phyloP scores from a whole-genome alignment of 2,329 filamentous ascomycete genomes.

The Pseudogymnoascus sp. region DNA sequence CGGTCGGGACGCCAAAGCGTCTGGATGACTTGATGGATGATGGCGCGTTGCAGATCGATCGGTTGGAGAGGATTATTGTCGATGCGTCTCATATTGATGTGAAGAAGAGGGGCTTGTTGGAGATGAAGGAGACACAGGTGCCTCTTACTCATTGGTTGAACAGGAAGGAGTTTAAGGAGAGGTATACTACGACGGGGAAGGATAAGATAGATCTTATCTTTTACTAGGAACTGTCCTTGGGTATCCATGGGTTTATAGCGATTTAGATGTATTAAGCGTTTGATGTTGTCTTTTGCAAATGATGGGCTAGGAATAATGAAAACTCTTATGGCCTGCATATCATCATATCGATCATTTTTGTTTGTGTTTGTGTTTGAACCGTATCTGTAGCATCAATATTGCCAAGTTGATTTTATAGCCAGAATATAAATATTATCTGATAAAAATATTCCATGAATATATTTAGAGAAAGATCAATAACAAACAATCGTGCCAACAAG shows the following conservation, averaged over 20 bases:
- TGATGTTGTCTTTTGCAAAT: not conserved
- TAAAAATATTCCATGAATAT: not conserved
- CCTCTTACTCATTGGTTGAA: constrained; percentile 70
- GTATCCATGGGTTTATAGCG: not conserved
- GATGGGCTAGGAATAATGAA: not conserved
- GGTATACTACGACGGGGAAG: constrained; percentile 52
- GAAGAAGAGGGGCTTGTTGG: constrained; percentile 88
- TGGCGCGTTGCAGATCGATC: constrained; percentile 62
- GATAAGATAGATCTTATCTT: constrained; percentile 39
- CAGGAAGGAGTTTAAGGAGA: constrained; percentile 60
- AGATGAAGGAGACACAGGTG: constrained; percentile 88
- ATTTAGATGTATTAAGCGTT: not conserved
- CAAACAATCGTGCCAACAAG: too few relatives aligned
- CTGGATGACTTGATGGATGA: constrained; percentile 76
- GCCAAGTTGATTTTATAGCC: not conserved
- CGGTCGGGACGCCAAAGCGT: constrained; percentile 80
- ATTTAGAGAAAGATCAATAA: not conserved
- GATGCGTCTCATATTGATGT: constrained; percentile 90
- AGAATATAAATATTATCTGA: not conserved
- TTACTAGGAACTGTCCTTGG: constrained; percentile 31
- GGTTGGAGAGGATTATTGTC: constrained; percentile 72
- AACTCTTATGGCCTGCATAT: not conserved
- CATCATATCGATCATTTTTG: not conserved
- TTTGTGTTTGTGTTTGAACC: not conserved
- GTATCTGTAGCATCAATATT: not conserved